Percentiles rank a stretch among this genome's conserved stretches.
These are phyloP conservation scores for Entomortierella chlamydospora DNA, from an alignment of 192 early-diverging fungal genomes.

Conservation along the genomic window DNA sequence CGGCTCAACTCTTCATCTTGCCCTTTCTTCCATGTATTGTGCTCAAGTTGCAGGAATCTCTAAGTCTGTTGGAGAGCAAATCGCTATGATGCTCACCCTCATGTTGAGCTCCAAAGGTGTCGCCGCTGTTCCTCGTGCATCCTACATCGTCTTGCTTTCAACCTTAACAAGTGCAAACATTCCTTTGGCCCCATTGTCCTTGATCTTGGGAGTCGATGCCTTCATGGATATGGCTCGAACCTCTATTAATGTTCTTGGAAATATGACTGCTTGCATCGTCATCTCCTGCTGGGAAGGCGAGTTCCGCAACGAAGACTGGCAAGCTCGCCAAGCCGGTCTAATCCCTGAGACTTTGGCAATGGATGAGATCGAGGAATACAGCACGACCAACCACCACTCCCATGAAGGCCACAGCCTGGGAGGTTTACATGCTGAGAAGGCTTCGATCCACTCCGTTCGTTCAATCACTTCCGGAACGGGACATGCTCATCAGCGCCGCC, in stretches of 20 bases:
- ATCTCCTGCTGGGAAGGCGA: constrained; percentile 75
- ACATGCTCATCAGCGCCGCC: constrained; percentile 4
- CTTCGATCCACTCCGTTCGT: constrained; percentile 17
- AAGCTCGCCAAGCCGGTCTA: constrained; percentile 20
- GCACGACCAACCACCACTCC: constrained; percentile 3
- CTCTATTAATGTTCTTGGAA: constrained; percentile 76
- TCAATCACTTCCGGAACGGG: constrained; percentile 20
- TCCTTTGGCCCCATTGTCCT: constrained; percentile 64
- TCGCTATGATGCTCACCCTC: constrained; percentile 73
- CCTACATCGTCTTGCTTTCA: constrained; percentile 69
- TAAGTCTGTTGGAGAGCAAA: constrained; percentile 67
- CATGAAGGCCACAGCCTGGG: constrained; percentile 12
- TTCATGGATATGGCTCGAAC: constrained; percentile 85
- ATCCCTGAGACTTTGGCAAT: constrained; percentile 16
- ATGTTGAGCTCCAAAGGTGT: constrained; percentile 79
- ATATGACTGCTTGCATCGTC: constrained; percentile 74
- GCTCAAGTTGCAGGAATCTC: constrained; percentile 71
- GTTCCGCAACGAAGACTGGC: constrained; percentile 67
- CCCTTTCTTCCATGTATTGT: constrained; percentile 72
- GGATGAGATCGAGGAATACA: constrained; percentile 41
- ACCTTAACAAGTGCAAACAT: constrained; percentile 67
- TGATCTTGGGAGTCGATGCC: constrained; percentile 81
- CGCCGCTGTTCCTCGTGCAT: constrained; percentile 69
- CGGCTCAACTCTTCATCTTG: constrained; percentile 80
- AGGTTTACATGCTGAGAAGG: constrained; percentile 32